Evolutionary conservation across 1,284 basidiomycete species (phyloP).

Genomic region (Irpex sp.): DNA sequence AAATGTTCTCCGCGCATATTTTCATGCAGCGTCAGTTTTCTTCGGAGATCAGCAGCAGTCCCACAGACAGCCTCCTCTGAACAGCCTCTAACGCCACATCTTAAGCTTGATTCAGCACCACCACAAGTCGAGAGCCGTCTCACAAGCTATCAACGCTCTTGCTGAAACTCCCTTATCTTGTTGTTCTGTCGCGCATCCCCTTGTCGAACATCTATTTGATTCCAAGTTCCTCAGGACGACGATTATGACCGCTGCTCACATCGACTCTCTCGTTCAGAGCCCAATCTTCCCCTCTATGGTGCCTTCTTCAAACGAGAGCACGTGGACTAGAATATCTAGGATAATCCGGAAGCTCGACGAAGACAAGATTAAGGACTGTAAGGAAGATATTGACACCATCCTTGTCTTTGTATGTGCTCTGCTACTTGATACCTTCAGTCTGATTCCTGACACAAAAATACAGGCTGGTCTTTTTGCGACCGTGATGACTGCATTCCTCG

Average conservation of each 20-base stretch:
- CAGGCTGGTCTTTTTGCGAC: slow-evolving; percentile 1
- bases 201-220: too few relatives aligned
- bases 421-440: not conserved
- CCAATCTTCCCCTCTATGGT: not conserved
- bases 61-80: too few relatives aligned
- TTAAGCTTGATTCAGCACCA: too few relatives aligned
- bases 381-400: not conserved
- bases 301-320: not conserved
- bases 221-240: too few relatives aligned
- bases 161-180: too few relatives aligned
- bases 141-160: too few relatives aligned
- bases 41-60: too few relatives aligned
- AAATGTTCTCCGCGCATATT: too few relatives aligned
- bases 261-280: not conserved
- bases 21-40: too few relatives aligned
- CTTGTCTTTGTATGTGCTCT: not conserved
- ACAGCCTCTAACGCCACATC: too few relatives aligned
- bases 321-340: not conserved
- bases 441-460: not conserved
- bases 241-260: not conserved
- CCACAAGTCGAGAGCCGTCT: too few relatives aligned
- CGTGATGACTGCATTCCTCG: not conserved
- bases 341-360: not conserved
- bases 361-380: not conserved
- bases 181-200: too few relatives aligned